These are phyloP conservation scores for Pestalotiopsis sp. DNA, from an alignment of 2,329 filamentous ascomycete species.

Conservation along the genomic window DNA sequence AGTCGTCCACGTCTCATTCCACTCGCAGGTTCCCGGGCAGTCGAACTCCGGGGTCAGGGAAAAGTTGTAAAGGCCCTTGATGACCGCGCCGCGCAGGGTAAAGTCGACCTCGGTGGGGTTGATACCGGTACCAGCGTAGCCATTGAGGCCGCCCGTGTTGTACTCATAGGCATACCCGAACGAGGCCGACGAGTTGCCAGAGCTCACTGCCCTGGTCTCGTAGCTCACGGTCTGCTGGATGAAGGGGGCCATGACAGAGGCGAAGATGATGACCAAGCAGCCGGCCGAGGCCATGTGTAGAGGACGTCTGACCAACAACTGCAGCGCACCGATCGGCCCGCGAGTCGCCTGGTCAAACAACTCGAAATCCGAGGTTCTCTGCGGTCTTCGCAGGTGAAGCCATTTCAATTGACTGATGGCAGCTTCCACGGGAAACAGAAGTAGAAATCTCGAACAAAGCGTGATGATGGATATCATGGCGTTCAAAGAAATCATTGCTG, in stretches of 20 bases:
- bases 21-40: constrained; percentile 20
- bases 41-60: constrained; percentile 15
- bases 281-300: constrained; percentile 13
- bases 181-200: constrained; percentile 12
- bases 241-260: constrained; percentile 19
- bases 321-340: constrained; percentile 16
- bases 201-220: background rate
- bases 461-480: constrained; percentile 20
- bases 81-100: constrained; percentile 22
- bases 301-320: constrained; percentile 15
- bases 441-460: constrained; percentile 11
- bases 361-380: constrained; percentile 18
- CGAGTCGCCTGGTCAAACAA: constrained; percentile 22
- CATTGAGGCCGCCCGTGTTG: background rate
- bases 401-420: constrained; percentile 24
- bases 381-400: constrained; percentile 17
- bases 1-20: constrained; percentile 19
- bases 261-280: constrained; percentile 15
- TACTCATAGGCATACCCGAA: constrained; percentile 19
- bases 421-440: constrained; percentile 15
- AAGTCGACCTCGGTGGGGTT: constrained; percentile 8
- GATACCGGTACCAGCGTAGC: background rate
- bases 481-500: constrained; percentile 16
- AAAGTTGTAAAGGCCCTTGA: constrained; percentile 20
- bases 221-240: constrained; percentile 21